Base-by-base conservation (phyloP, 495 filamentous ascomycete species). In the Lepidopterella palustris region DNA sequence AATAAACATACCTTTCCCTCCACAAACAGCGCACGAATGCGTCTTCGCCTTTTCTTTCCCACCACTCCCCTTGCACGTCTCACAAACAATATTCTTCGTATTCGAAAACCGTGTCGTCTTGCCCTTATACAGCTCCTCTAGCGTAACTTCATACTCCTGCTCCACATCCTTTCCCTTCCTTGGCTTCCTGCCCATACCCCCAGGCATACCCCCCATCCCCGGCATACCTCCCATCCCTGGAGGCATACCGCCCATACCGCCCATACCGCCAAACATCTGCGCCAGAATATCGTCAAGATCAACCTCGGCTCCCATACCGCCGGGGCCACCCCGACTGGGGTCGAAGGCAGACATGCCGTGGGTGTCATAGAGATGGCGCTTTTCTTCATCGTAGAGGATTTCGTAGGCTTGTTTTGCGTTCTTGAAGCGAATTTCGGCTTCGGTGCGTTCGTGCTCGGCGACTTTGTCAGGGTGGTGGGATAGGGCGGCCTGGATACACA, bases 321-420 rank as follows among this genome's bases (percentile, higher is more conserved):
- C 83, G 48, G 83, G 82, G 1, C 47, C 20, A 40, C 85, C 81
- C 23, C 78, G 73, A 2, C 75, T 71, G 53, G 72, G 68, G 65
- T 95, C 88, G 67, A 97, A 97, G n/a, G 90, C 93, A 23, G 84
- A 75, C 90, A 97, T 96, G 72, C 93, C 93, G 68, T 96, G 89
- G 32, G 84, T 87, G 69, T 98, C 92, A 74, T 98, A 98, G 51
- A 90, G 72, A 23, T 88, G 80, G 61, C 93, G 86, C 71, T 95
- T 97, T 27, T 97, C 84, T 53, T 97, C 95, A 79, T 98, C 92
- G 74, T 86, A 86, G 48, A 98, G 89, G 69, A 97, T 96, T 71
- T 98, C 93, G 77, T 97, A 98, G 60, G 93, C 93, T 77, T 93
- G 86, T 51, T 87, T 89, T 45, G 96, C 84, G 49, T 82, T 75